Evolutionary conservation across 2,329 filamentous ascomycete genomes (phyloP).

Genomic region (Cordyceps farinosa): DNA sequence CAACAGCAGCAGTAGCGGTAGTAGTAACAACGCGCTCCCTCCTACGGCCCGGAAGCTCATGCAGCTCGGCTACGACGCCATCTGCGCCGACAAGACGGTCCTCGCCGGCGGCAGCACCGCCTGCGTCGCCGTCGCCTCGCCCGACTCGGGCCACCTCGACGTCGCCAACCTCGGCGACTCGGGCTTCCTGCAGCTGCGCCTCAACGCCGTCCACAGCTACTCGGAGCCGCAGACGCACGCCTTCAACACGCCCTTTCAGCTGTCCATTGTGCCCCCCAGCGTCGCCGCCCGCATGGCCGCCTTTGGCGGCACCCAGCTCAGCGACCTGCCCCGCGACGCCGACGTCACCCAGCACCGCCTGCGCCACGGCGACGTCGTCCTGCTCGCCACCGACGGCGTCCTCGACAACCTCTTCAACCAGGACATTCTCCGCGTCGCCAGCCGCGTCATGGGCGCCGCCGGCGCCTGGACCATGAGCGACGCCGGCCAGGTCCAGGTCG

Average conservation of each 20-base stretch:
- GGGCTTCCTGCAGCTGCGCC: constrained; percentile 81
- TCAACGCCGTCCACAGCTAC: constrained; percentile 78
- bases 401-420: constrained; percentile 95
- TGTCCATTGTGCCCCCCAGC: constrained; percentile 79
- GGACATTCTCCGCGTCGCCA: constrained; percentile 79
- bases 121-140: constrained; percentile 73
- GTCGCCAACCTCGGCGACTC: constrained; percentile 95
- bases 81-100: constrained; percentile 70
- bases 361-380: constrained; percentile 86
- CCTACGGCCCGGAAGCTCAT: constrained; percentile 68
- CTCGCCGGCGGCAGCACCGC: constrained; percentile 87
- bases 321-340: constrained; percentile 80
- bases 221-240: constrained; percentile 89
- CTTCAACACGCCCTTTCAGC: constrained; percentile 96
- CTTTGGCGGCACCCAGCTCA: constrained; percentile 78
- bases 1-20: constrained; percentile 21
- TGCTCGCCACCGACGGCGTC: constrained; percentile 91
- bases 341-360: constrained; percentile 73
- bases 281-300: constrained; percentile 75
- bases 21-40: constrained; percentile 21
- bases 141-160: constrained; percentile 67
- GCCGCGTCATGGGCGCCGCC: constrained; percentile 66
- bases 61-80: constrained; percentile 77
- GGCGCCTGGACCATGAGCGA: constrained; percentile 70
- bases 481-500: constrained; percentile 59